Evolutionary conservation across 768 basidiomycete genomes (phyloP).

Genomic region (Dictyophora rubrovolvata): DNA sequence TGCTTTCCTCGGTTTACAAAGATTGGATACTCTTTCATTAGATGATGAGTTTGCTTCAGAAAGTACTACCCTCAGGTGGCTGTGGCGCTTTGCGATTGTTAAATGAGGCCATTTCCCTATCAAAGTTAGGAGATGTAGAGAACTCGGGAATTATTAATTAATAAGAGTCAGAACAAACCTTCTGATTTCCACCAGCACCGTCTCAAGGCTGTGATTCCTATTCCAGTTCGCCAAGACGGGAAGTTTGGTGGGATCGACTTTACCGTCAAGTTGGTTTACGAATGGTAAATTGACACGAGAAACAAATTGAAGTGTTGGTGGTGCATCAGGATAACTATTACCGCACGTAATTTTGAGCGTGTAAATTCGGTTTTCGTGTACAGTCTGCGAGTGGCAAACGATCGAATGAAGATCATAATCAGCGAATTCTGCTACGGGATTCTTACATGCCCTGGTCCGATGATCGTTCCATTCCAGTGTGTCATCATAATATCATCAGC

Average conservation of each 20-base stretch:
- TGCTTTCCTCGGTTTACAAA: neutral
- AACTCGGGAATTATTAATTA: slow-evolving; percentile 2
- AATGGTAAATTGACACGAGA: slow-evolving; percentile 92
- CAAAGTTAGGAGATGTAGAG: neutral
- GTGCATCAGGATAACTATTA: slow-evolving; percentile 59
- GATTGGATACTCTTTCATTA: too few relatives aligned
- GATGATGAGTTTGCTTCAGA: slow-evolving; percentile 25
- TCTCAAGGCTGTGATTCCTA: slow-evolving; percentile 72
- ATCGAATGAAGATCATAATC: slow-evolving; percentile 8
- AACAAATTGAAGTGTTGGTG: slow-evolving; percentile 75
- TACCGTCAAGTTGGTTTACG: slow-evolving; percentile 64
- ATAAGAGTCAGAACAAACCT: slow-evolving; percentile 35
- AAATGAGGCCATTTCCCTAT: slow-evolving; percentile 89
- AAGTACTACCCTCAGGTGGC: slow-evolving; percentile 78
- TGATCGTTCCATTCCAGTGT: slow-evolving; percentile 98
- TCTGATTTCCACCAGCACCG: slow-evolving; percentile 84
- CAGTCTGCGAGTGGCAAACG: slow-evolving; percentile 45
- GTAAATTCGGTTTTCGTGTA: slow-evolving; percentile 99
- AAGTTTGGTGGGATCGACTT: slow-evolving; percentile 67
- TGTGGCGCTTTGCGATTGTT: slow-evolving; percentile 91
- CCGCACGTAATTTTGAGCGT: slow-evolving; percentile 85
- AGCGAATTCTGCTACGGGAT: neutral
- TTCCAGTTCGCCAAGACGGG: slow-evolving; percentile 68
- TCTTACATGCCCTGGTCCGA: slow-evolving; percentile 93
- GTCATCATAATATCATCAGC: slow-evolving; percentile 95